A percentile compares a stretch with the other conserved stretches of the same genome.
phyloP scores from a whole-genome alignment of 257 asterid genomes.

The Pogostemon cablin region DNA sequence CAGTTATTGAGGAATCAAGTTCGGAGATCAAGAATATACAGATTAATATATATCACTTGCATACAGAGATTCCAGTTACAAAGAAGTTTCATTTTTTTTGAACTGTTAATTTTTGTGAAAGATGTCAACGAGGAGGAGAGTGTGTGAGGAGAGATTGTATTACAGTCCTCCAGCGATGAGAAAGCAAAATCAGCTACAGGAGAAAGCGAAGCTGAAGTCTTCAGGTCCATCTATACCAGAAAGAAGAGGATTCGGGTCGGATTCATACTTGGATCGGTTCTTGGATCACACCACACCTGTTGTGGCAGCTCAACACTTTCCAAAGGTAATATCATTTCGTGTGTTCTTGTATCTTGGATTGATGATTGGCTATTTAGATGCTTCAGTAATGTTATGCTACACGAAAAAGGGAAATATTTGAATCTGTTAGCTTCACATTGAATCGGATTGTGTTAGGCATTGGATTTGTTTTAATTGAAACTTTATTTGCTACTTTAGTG shows the following conservation, averaged over 20 bases:
- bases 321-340: constrained; percentile 50
- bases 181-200: constrained; percentile 51
- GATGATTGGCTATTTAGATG: not conserved
- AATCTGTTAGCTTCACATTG: not conserved
- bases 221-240: constrained; percentile 41
- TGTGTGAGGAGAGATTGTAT: constrained; percentile 70
- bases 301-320: constrained; percentile 69
- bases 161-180: constrained; percentile 90
- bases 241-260: constrained; percentile 38
- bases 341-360: not conserved
- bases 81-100: not conserved
- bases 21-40: too few species aligned
- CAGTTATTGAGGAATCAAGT: too few species aligned
- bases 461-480: not conserved
- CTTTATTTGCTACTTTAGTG: not conserved
- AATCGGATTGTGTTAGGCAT: not conserved
- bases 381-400: not conserved
- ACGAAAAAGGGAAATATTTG: not conserved
- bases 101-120: constrained; percentile 23
- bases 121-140: constrained; percentile 55
- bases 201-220: constrained; percentile 44
- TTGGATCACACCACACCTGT: constrained; percentile 79
- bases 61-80: too few species aligned
- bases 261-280: constrained; percentile 79
- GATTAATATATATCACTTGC: too few species aligned